phyloP scores from a whole-genome alignment of 83 land plant genomes.

The Larix sibirica region DNA sequence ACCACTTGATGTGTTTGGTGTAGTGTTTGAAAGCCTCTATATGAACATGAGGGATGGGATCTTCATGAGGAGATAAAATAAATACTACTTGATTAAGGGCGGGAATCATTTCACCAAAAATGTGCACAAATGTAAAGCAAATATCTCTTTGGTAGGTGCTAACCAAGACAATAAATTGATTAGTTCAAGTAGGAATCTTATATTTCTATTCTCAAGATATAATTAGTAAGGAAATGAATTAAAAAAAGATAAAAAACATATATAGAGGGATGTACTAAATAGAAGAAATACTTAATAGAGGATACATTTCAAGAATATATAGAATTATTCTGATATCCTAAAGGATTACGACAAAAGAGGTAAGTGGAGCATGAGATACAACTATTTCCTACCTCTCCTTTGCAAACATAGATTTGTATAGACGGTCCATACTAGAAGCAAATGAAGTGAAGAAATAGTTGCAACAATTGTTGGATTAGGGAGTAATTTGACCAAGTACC shows the following conservation, averaged over 20 bases:
- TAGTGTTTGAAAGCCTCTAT: neutral
- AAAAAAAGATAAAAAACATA: too few species aligned
- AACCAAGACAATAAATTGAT: neutral
- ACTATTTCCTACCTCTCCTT: neutral
- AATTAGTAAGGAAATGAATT: neutral
- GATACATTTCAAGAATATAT: too few species aligned
- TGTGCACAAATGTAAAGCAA: too few species aligned
- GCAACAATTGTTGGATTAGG: neutral
- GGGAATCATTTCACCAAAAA: neutral
- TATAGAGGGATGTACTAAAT: too few species aligned
- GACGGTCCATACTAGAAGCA: neutral
- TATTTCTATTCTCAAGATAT: neutral
- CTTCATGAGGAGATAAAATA: neutral
- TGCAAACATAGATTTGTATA: too few species aligned
- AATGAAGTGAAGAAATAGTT: neutral
- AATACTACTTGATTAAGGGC: neutral
- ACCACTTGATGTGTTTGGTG: neutral
- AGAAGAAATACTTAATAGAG: too few species aligned
- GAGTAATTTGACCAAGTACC: neutral
- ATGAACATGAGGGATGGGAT: neutral
- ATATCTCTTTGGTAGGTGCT: neutral
- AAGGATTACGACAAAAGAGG: too few species aligned
- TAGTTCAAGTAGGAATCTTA: neutral
- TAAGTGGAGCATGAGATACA: neutral
- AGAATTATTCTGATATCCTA: too few species aligned